Evolutionary conservation across 768 basidiomycete genomes (phyloP), one percentile per base, ranked within the genome.

Genomic region (Fibroporia radiculosa): DNA sequence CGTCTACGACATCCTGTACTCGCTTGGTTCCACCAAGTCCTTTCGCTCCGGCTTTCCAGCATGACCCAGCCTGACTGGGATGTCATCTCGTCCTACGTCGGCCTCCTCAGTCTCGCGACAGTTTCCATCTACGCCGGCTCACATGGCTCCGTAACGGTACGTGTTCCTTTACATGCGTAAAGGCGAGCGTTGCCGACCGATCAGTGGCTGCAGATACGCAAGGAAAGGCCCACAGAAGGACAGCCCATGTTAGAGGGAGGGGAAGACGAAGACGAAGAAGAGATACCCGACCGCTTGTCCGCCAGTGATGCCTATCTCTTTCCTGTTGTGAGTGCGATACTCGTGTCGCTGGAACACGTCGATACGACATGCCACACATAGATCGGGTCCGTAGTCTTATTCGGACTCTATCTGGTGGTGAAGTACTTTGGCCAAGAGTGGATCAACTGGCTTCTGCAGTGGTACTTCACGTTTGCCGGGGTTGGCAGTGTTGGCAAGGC

Each of bases 361-460:
- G 27, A 28, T 46, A 11, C 44, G 19, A 8, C 20, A 8, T 16
- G 22, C 27, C 37, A 42, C 27, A 13, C 7, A 28, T 33, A 87
- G 84, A 64, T 84, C 48, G 90, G 86, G 4, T 89, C 87, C 1
- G 69, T 68, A 5, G 73, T 73, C 25, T 68, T 95, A 24, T 66
- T 87, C 51, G 76, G 80, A 4, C 60, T 92, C 49, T 93, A 84
- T 55, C 49, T 74, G 44, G 61, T 85, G 22, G 71, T 95, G 45
- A 83, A 78, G 56, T 90, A 82, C 59, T 64, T 85, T 42, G 88
- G 89, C 25, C 78, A 75, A 53, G 78, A 80, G 47, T 88, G 87
- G 82, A 78, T 95, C 45, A 93, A 93, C 63, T 75, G 74, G 72
- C 52, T 92, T 4, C 66, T 95, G 19, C 82, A 74, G 4, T 80